Evolutionary conservation across 2,329 filamentous ascomycete genomes (phyloP), one percentile per base, ranked within the genome.

Genomic region (Onygenales sp.): DNA sequence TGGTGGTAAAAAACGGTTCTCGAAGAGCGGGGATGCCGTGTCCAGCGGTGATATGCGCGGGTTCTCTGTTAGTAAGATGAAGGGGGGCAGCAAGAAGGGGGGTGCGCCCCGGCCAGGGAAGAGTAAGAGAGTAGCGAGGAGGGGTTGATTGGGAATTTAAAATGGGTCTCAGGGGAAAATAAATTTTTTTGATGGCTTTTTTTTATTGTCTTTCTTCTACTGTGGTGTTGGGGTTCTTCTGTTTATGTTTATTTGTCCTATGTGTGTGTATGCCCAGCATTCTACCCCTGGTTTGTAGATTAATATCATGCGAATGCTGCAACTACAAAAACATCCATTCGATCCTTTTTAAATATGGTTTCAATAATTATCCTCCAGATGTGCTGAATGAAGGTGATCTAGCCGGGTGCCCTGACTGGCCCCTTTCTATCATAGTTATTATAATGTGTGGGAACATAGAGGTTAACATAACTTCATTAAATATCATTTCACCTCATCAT

Each of bases 1-100:
- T 65, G 93, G 93, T 56, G 93, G 93, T 62, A 96, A 95, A 83
- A 98, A 98, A 80, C 80, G 86, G 52, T 84, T 90, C 68, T 73
- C 79, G 53, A 98, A 98, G 82, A 95, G 90, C 56, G 89, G 89
- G 61, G 91, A 96, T 71, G 90, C 91, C 48, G 67, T 80, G 57
- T 94, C 88, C 59, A 90, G 84, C 46, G 85, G 82, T 56, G 93
- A 98, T 69, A 74, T 94, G 61, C 82, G 82, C 57, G 83, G 81
- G 1, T 97, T 94, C 75, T 90, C 85, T 52, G 79, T 78, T 39
- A 89, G 85, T 77, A 87, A 83, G 73, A 95, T 95, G 88, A 95
- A 95, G 78, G 78, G 74, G 4, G 57, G 62, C 54, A 58, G 52
- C 32, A 61, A 59, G 43, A 51, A 59, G 55, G 62, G 65, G 52